These are phyloP conservation scores for Pulveroboletus sp. DNA, from an alignment of 768 basidiomycete genomes.

Conservation along the genomic window DNA sequence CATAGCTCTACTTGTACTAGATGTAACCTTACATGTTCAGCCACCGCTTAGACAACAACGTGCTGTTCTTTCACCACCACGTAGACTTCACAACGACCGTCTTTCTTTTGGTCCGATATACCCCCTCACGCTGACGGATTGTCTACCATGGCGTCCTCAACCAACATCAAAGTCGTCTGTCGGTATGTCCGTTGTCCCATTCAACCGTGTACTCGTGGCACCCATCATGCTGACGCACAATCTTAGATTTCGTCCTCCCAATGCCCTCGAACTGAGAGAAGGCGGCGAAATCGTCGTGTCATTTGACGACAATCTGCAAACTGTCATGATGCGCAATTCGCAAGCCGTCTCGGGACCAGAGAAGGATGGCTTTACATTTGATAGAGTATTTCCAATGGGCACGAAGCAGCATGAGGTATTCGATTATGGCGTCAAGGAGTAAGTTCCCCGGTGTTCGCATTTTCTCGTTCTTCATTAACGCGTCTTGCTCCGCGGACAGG, in stretches of 20 bases:
- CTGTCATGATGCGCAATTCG: slow-evolving; percentile 75
- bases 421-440: slow-evolving; percentile 98
- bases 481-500: slow-evolving; percentile 35
- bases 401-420: slow-evolving; percentile 94
- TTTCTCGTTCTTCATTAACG: slow-evolving; percentile 15
- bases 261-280: slow-evolving; percentile 85
- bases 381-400: slow-evolving; percentile 91
- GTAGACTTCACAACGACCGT: slow-evolving; percentile 7
- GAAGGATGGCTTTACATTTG: slow-evolving; percentile 97
- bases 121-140: slow-evolving; percentile 24
- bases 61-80: slow-evolving; percentile 22
- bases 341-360: slow-evolving; percentile 77
- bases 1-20: neutral
- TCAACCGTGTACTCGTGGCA: slow-evolving; percentile 3
- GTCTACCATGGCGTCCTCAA: slow-evolving; percentile 65
- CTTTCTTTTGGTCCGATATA: slow-evolving; percentile 12
- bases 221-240: slow-evolving; percentile 5
- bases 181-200: slow-evolving; percentile 58
- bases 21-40: slow-evolving; percentile 20
- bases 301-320: slow-evolving; percentile 84
- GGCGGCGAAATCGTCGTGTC: slow-evolving; percentile 87
- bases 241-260: slow-evolving; percentile 88
- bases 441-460: slow-evolving; percentile 32
- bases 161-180: slow-evolving; percentile 98
- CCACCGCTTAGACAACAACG: slow-evolving; percentile 28